Conservation (phyloP, 2,329 filamentous ascomycete genomes). For the Teratosphaeria destructans region DNA sequence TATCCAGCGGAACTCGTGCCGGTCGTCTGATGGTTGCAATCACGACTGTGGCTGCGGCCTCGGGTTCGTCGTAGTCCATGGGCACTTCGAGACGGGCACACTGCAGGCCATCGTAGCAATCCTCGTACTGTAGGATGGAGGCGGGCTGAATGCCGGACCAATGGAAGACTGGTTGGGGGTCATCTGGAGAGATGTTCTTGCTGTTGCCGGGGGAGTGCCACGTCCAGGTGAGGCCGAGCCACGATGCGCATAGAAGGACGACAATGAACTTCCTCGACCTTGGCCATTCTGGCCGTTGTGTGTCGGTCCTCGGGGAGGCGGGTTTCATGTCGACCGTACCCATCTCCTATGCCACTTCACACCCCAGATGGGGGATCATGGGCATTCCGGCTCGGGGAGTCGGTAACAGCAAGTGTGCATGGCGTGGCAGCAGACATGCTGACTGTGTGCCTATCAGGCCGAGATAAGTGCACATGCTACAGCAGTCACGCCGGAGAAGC, state of each 20-base stretch:
- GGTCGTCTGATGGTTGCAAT: conserved; percentile 38
- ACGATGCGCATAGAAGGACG: neutral
- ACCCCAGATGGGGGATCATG: no score
- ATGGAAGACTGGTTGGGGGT: conserved; percentile 2
- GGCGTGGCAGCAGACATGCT: neutral
- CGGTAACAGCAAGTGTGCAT: neutral
- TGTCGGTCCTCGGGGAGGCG: neutral
- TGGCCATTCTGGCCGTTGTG: neutral
- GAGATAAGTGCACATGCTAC: neutral
- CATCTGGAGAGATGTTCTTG: neutral
- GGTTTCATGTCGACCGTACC: neutral
- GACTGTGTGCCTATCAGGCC: neutral
- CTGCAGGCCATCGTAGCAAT: conserved; percentile 35
- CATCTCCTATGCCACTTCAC: neutral
- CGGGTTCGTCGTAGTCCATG: conserved; percentile 33
- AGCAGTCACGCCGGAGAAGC: neutral
- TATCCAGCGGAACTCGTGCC: conserved; percentile 31
- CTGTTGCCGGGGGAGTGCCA: neutral
- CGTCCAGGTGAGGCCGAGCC: neutral
- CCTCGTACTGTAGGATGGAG: conserved; percentile 7
- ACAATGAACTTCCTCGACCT: neutral
- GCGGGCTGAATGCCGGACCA: conserved; percentile 6
- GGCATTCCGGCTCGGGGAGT: no score
- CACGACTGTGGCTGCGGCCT: conserved; percentile 26
- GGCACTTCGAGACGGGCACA: conserved; percentile 42